Evolutionary conservation across 139 green algal genomes (phyloP).

Genomic region (Picocystis salinarum): DNA sequence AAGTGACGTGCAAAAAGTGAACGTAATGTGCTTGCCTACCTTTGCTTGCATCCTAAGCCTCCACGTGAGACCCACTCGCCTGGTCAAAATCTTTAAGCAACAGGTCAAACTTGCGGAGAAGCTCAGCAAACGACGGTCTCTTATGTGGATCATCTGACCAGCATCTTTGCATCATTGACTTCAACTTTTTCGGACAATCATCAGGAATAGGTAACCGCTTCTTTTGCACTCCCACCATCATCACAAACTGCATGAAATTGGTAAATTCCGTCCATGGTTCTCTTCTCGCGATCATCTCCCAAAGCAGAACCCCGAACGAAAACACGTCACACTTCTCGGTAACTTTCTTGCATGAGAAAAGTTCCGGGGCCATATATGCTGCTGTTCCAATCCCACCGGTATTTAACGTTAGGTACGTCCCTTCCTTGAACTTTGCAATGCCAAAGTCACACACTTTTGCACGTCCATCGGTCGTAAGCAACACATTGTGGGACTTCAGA

Average conservation of each 20-base stretch:
- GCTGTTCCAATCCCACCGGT: constrained; percentile 6
- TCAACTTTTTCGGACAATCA: too few species aligned
- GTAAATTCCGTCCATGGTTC: not conserved
- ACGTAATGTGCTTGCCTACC: too few species aligned
- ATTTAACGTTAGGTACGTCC: not conserved
- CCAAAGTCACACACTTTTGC: constrained; percentile 56
- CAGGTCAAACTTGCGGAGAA: too few species aligned
- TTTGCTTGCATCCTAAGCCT: too few species aligned
- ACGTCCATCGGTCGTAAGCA: constrained; percentile 28
- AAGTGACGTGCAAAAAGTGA: too few species aligned
- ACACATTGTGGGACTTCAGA: constrained; percentile 35
- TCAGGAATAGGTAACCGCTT: not conserved
- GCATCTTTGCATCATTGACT: too few species aligned
- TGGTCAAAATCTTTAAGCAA: too few species aligned
- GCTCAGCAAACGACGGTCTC: too few species aligned
- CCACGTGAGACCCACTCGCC: too few species aligned
- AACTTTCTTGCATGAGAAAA: constrained; percentile 52
- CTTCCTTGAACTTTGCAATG: constrained; percentile 31
- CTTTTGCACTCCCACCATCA: not conserved
- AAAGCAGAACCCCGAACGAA: constrained; percentile 10
- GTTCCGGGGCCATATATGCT: constrained; percentile 56
- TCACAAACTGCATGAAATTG: not conserved
- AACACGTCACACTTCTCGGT: constrained; percentile 39
- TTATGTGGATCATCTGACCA: too few species aligned
- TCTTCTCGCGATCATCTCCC: not conserved